Conservation (phyloP, 306 rosid genomes). For the Adenanthera pavonina region DNA sequence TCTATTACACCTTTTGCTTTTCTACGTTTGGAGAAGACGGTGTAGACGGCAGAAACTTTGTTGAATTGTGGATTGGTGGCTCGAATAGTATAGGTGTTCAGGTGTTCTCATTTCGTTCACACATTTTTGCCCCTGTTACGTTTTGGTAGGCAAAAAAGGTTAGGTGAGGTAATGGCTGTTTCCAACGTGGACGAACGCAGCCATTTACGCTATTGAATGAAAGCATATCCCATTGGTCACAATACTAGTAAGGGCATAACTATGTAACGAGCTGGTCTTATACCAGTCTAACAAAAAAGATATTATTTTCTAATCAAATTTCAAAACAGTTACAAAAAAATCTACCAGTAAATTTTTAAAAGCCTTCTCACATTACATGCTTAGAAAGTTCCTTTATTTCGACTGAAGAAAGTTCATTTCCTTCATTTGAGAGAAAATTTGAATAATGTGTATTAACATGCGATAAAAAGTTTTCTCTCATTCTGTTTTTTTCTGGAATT, state of each 20-base stretch:
- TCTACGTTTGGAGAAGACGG: slow-evolving; percentile 40
- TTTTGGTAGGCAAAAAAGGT: slow-evolving; percentile 38
- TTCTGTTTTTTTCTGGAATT: no score
- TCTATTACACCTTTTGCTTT: slow-evolving; percentile 30
- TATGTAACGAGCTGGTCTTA: not conserved
- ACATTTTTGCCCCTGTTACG: not conserved
- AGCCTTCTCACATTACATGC: no score
- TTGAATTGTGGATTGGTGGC: slow-evolving; percentile 43
- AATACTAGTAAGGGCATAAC: slow-evolving; percentile 22
- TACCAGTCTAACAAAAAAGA: not conserved
- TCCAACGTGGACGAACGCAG: slow-evolving; percentile 9
- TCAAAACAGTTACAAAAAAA: no score
- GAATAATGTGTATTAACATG: no score
- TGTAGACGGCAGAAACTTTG: slow-evolving; percentile 42
- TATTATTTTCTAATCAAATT: no score
- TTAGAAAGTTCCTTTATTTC: no score
- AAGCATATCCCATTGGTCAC: slow-evolving; percentile 22
- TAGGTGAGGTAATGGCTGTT: slow-evolving; percentile 37
- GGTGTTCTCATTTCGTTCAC: slow-evolving; percentile 19
- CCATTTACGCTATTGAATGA: not conserved
- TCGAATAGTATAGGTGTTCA: slow-evolving; percentile 16
- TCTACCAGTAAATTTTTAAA: no score
- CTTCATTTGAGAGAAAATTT: no score
- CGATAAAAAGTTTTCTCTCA: no score
- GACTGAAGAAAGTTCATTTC: no score